phyloP scores from a whole-genome alignment of 805 yeast species.

The Zygosaccharomyces kombuchaensis region DNA sequence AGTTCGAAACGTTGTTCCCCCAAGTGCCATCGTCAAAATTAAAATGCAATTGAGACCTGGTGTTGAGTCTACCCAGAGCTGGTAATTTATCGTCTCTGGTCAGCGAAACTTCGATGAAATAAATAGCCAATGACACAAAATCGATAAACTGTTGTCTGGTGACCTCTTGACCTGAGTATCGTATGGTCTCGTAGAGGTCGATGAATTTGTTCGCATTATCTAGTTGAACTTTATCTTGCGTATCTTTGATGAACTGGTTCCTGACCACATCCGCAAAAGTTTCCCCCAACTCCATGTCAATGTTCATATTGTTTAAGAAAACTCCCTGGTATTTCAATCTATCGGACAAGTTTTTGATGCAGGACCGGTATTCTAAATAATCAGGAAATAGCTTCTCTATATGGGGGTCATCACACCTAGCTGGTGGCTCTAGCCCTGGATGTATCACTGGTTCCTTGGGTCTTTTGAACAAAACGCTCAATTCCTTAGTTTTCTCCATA shows the following conservation, averaged over 20 bases:
- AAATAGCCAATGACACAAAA: conserved; percentile 47
- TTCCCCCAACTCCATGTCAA: conserved; percentile 23
- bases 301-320: conserved; percentile 35
- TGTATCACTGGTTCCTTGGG: conserved; percentile 45
- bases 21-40: conserved; percentile 13
- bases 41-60: conserved; percentile 12
- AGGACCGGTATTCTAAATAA: conserved; percentile 45
- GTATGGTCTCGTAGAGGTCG: conserved; percentile 57
- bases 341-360: conserved; percentile 56
- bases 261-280: conserved; percentile 27
- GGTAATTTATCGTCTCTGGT: conserved; percentile 15
- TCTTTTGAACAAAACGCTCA: conserved; percentile 37
- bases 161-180: conserved; percentile 62
- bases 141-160: conserved; percentile 54
- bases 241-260: conserved; percentile 19
- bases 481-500: conserved; percentile 40
- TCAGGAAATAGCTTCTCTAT: conserved; percentile 37
- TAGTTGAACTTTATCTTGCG: conserved; percentile 8
- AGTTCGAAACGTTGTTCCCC: conserved; percentile 11
- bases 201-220: conserved; percentile 37
- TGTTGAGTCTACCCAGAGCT: conserved; percentile 5
- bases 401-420: conserved; percentile 33
- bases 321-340: conserved; percentile 48
- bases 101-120: conserved; percentile 29
- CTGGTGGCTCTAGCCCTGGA: conserved; percentile 49